Conservation (phyloP, 345 rosid species). For the Boechera retrofracta region DNA sequence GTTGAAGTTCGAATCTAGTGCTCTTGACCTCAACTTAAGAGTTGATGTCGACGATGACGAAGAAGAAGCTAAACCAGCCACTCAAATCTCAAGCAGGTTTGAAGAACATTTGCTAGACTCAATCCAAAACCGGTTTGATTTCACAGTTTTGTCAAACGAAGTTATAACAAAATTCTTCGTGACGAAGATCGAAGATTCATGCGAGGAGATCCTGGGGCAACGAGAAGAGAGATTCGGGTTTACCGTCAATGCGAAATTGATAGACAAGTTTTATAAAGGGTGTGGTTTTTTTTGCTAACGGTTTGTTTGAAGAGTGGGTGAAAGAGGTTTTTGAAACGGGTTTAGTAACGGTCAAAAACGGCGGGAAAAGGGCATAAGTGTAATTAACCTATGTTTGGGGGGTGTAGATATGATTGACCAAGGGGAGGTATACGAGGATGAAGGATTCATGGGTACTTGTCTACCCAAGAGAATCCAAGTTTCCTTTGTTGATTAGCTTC, state of each 20-base stretch:
- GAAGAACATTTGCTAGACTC: slow-evolving; percentile 50
- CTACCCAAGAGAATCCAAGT: slow-evolving; percentile 47
- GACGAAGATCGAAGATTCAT: slow-evolving; percentile 48
- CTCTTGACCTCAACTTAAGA: slow-evolving; percentile 74
- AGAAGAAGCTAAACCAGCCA: neutral
- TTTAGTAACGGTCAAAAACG: slow-evolving; percentile 46
- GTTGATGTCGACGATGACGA: slow-evolving; percentile 51
- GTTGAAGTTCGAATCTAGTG: slow-evolving; percentile 55
- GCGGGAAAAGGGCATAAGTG: slow-evolving; percentile 49
- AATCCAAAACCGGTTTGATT: slow-evolving; percentile 60
- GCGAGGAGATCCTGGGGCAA: slow-evolving; percentile 55
- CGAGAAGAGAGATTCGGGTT: slow-evolving; percentile 52
- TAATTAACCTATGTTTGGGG: slow-evolving; percentile 47
- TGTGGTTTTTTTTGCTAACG: slow-evolving; percentile 48
- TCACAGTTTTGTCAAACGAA: slow-evolving; percentile 47
- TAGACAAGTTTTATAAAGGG: slow-evolving; percentile 53
- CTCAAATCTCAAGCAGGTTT: slow-evolving; percentile 33
- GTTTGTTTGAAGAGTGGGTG: slow-evolving; percentile 74
- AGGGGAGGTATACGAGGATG: slow-evolving; percentile 49
- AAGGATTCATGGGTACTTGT: slow-evolving; percentile 47
- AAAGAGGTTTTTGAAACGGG: slow-evolving; percentile 57
- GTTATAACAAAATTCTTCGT: slow-evolving; percentile 47
- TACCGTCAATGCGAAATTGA: slow-evolving; percentile 56
- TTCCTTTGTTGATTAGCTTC: slow-evolving; percentile 48
- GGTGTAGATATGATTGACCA: slow-evolving; percentile 46